These are phyloP conservation scores for Debaryomyces fabryi DNA, from an alignment of 1,139 yeast species.

Conservation along the genomic window DNA sequence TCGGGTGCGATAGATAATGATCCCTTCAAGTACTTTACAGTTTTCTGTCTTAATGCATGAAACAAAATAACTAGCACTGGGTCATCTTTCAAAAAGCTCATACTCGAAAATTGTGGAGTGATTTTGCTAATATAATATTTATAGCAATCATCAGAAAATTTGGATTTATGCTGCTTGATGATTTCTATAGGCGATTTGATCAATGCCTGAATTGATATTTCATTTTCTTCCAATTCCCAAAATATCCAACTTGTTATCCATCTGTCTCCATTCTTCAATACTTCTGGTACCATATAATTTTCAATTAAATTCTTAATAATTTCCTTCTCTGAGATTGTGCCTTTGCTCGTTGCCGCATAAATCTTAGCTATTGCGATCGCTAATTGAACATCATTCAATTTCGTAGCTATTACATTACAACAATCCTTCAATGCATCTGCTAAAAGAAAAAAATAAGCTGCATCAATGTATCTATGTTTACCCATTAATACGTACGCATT, in stretches of 20 bases:
- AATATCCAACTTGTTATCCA: constrained; percentile 86
- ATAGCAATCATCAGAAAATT: constrained; percentile 27
- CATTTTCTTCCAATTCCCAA: constrained; percentile 63
- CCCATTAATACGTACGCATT: constrained; percentile 91
- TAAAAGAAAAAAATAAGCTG: constrained; percentile 87
- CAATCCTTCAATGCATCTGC: constrained; percentile 79
- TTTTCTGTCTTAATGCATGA: constrained; percentile 56
- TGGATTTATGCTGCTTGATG: constrained; percentile 25
- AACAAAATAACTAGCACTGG: constrained; percentile 77
- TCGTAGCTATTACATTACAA: constrained; percentile 68
- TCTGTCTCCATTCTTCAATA: constrained; percentile 66
- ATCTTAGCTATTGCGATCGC: constrained; percentile 83
- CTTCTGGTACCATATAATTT: constrained; percentile 56
- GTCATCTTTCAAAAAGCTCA: constrained; percentile 65
- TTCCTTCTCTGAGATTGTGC: constrained; percentile 12
- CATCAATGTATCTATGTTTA: constrained; percentile 82
- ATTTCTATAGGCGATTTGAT: constrained; percentile 57
- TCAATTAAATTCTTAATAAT: constrained; percentile 54
- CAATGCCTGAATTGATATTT: constrained; percentile 64
- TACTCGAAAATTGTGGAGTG: constrained; percentile 23
- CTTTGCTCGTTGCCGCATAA: constrained; percentile 39
- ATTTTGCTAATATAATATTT: constrained; percentile 22
- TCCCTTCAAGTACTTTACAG: constrained; percentile 51
- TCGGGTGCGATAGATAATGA: constrained; percentile 46
- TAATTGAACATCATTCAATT: constrained; percentile 66